A percentile compares a stretch with the other conserved stretches of the same genome.
Evolutionary conservation across 2,329 filamentous ascomycete genomes (phyloP).

Genomic region (Claviceps capensis): DNA sequence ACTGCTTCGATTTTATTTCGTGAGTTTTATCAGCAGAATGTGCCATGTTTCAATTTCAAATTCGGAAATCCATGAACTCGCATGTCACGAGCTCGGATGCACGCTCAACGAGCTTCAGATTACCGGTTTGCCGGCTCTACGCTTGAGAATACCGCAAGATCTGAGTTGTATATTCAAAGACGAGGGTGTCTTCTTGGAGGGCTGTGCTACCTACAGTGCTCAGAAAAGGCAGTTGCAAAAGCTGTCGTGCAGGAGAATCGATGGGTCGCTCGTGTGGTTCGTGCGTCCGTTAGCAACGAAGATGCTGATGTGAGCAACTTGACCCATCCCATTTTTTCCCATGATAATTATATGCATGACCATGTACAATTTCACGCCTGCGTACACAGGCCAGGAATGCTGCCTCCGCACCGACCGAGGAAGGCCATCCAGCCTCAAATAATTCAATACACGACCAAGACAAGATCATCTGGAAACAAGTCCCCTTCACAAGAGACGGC

Average conservation of each 20-base stretch:
- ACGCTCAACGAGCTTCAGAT: slow-evolving; percentile 38
- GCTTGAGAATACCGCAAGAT: slow-evolving; percentile 31
- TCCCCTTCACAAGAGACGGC: slow-evolving; percentile 27
- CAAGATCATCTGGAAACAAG: slow-evolving; percentile 36
- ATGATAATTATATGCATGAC: slow-evolving; percentile 6
- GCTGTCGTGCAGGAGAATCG: slow-evolving; percentile 24
- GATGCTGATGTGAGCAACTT: slow-evolving; percentile 7
- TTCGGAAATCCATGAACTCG: slow-evolving; percentile 35
- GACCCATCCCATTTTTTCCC: slow-evolving; percentile 12
- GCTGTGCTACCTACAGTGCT: slow-evolving; percentile 29
- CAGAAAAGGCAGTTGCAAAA: slow-evolving; percentile 24
- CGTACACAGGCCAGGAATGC: slow-evolving; percentile 17
- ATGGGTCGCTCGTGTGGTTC: slow-evolving; percentile 23
- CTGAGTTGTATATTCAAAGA: slow-evolving; percentile 37
- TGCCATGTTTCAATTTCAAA: slow-evolving; percentile 23
- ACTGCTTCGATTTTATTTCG: slow-evolving; percentile 36
- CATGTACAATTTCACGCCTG: slow-evolving; percentile 10
- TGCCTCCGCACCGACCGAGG: slow-evolving; percentile 28
- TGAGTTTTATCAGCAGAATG: slow-evolving; percentile 36
- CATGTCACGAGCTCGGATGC: slow-evolving; percentile 38
- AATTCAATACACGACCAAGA: slow-evolving; percentile 26
- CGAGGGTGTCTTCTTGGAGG: slow-evolving; percentile 37
- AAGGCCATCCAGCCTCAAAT: slow-evolving; percentile 32
- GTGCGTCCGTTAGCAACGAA: slow-evolving; percentile 25
- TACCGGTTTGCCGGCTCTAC: slow-evolving; percentile 37